Base-by-base conservation (phyloP, 2,329 filamentous ascomycete species). In the Hypoxylon sp. region DNA sequence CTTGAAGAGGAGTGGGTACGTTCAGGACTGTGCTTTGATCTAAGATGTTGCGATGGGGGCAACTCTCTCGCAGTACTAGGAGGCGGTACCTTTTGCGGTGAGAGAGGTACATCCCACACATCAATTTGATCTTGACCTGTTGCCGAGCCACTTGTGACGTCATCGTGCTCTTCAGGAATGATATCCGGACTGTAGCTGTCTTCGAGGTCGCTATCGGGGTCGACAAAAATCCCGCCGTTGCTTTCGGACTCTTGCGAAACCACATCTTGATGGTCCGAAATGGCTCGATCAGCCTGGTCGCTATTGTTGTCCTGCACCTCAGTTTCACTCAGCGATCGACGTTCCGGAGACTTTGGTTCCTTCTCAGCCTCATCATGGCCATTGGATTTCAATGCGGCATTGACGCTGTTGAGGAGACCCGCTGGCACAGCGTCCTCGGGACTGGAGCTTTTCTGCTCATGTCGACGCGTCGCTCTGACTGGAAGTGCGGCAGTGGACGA, bases 401-500 rank as follows among this genome's bases (percentile, higher is more conserved):
- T 70, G n/a, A 69, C 13, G 7, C 31, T 62, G n/a, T 55, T 55
- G 23, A 70, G 9, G 20, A 69, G 38, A 13, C 61, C 64, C 33
- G 55, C 48, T 29, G 29, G 47, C 31, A 68, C 60, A 31, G 56
- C 49, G 13, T 68, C 52, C 23, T 63, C 66, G 2, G 62, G 27
- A 37, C 27, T 54, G 11, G 35, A 41, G 27, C 41, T 35, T 18
- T 20, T 41, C 33, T 48, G 63, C 37, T 24, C 24, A 20, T 42
- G 35, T 41, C n/a, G 33, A 37, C 48, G 41, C 33, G 29, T 15
- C 7, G 23, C 31, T 24, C 6, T 11, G 2, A 7, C 18, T 8
- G 21, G 33, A 20, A 18, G 31, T 21, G 35, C 15, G 33, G 27
- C 3, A 24, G 24, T 38, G 4, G 43, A 26, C 8, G 48, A 55